Evolutionary conservation across 2,329 filamentous ascomycete genomes (phyloP), one percentile per base, ranked within the genome.

Genomic region (Cercospora sp.): DNA sequence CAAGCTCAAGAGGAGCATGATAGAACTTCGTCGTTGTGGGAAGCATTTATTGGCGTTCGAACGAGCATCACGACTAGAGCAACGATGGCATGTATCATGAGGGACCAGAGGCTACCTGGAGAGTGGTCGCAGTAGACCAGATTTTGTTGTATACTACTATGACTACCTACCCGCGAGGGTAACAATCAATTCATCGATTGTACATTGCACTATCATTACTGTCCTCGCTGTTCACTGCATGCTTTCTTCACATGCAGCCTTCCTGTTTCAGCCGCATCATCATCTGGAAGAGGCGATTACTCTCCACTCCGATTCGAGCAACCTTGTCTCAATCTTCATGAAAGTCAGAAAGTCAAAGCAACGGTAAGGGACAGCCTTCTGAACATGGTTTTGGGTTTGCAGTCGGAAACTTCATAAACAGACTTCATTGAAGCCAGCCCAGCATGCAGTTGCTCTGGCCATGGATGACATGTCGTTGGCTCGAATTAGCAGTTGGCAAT

Each of bases 1-100:
- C 62, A 62, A 61, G 66, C 66, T 67, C 66, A 49, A 61, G 64
- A 53, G 53, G 63, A 71, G 71, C 61, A 65, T 60, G 37, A 69
- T 68, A 68, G 65, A 71, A 51, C n/a, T 53, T 10, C 45, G 40
- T 26, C 12, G 49, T 53, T 53, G 30, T 32, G 55, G 34, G 43
- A 43, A 61, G 67, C 61, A 66, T 66, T 64, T 61, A 60, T 60
- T 28, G 57, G 66, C 32, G 59, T 32, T 30, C n/a, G 21, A 55
- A 61, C 30, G 57, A 65, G 53, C 34, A 65, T 65, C 45, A 71
- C 66, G 70, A 61, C 51, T 69, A 65, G 30, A 71, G 55, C 62
- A 64, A 64, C 49, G 62, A 64, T 63, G 34, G 64, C 28, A 61
- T 70, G 70, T 69, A 67, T 63, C 45, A 72, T 65, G 21, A 64